Conservation (phyloP, 78 protist genomes). For the Fonticula alba region DNA sequence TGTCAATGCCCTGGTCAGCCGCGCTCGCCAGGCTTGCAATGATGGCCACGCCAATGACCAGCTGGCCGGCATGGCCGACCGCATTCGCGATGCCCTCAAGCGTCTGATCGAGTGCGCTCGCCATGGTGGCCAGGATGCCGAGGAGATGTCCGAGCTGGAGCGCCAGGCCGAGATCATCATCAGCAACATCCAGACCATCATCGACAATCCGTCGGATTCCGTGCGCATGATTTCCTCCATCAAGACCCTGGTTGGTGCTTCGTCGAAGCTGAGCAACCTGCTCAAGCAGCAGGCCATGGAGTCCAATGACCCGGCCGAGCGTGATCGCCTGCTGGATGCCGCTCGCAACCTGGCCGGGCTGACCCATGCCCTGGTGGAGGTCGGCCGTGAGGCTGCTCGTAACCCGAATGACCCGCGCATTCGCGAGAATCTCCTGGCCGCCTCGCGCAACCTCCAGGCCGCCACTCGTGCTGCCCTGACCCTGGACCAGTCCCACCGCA, state of each 20-base stretch:
- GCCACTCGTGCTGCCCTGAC: neutral
- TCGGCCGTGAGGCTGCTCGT: slow-evolving; percentile 7
- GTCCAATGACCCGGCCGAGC: neutral
- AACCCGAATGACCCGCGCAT: neutral
- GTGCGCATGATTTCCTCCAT: neutral
- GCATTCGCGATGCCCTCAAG: no score
- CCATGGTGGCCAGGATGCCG: no score
- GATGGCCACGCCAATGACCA: no score
- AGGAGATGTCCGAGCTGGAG: no score
- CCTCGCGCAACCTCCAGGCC: neutral
- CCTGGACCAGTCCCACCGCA: neutral
- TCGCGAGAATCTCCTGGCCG: neutral
- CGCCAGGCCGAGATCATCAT: neutral
- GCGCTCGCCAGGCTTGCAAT: neutral
- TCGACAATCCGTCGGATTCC: no score
- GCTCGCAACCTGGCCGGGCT: slow-evolving; percentile 2
- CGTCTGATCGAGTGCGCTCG: no score
- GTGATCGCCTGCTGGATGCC: neutral
- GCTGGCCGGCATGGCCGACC: no score
- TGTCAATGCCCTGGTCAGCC: neutral
- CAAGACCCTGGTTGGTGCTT: neutral
- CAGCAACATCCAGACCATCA: neutral
- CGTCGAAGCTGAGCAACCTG: neutral
- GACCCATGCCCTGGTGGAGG: neutral
- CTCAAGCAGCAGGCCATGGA: slow-evolving; percentile 1